Base-by-base conservation (phyloP, 805 yeast species). In the Candida lessepsii region DNA sequence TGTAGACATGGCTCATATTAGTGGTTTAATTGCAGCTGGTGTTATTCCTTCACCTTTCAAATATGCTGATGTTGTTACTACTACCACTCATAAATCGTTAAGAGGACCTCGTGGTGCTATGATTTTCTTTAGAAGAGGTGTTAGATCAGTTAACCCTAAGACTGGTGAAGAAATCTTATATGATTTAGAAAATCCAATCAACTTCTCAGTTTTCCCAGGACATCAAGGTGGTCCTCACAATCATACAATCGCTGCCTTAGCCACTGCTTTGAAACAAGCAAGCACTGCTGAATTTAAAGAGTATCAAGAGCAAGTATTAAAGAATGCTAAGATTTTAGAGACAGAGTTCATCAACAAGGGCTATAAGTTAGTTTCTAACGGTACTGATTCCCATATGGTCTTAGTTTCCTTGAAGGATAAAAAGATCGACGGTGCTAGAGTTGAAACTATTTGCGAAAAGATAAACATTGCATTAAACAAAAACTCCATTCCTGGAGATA, bases 141-240 rank as follows among this genome's bases (percentile, higher is more conserved):
- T 87, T 43, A 81, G 95, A 70, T 78, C 81, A 51, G 79, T 81
- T 50, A 82, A 63, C 53, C 68, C 81, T 56, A 87, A 86, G 75
- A 80, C 80, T 52, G 97, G 96, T 51, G 86, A 86, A 65, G 90
- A 87, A 67, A 72, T 84, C 41, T 70, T 75, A 37, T 90, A 88
- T 63, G 96, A 91, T 56, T 78, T 91, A 58, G 98, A 91, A 68
- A 80, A 81, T 60, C 84, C 81, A 62, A 89, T 91, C 68, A 91
- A 91, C 77, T 91, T 91, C 61, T 87, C 96, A 23, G 98, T 91
- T 41, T 91, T 91, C 86, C 99, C 99, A 53, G 98, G 95, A 50
- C 98, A 91, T 67, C 99, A 91, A 75, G 99, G 99, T 74, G 99
- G 99, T 60, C 99, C 99, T 52, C 98, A 91, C 69, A 91, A 91